These are phyloP conservation scores for Chrysosphaeria jannelii DNA, from an alignment of 2,329 filamentous ascomycete species.

Conservation along the genomic window DNA sequence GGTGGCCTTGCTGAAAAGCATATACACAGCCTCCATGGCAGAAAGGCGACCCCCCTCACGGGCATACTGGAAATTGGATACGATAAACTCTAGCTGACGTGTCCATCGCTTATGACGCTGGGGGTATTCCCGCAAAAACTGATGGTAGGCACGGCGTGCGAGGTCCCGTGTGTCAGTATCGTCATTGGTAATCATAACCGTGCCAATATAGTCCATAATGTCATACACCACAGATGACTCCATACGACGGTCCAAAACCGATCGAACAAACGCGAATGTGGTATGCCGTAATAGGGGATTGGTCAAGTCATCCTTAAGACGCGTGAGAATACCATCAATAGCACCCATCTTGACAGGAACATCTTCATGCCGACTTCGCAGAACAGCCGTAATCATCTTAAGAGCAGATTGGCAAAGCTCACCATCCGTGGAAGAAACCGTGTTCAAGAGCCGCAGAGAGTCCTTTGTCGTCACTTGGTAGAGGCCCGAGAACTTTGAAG, in stretches of 20 bases:
- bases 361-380: conserved; percentile 51
- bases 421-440: conserved; percentile 45
- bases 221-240: conserved; percentile 77
- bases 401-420: conserved; percentile 68
- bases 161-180: conserved; percentile 67
- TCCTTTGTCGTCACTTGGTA: conserved; percentile 61
- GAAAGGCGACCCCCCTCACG: conserved; percentile 70
- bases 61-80: conserved; percentile 75
- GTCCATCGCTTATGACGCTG: conserved; percentile 70
- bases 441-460: conserved; percentile 52
- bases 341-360: conserved; percentile 53
- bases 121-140: conserved; percentile 83
- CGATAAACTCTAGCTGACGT: conserved; percentile 67
- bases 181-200: conserved; percentile 88
- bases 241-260: conserved; percentile 58
- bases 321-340: conserved; percentile 53
- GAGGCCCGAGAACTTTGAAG: conserved; percentile 22
- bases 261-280: conserved; percentile 79
- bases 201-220: conserved; percentile 61
- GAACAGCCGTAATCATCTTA: conserved; percentile 60
- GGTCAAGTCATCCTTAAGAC: conserved; percentile 65
- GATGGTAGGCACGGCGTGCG: conserved; percentile 68
- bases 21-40: conserved; percentile 71
- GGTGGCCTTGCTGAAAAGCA: conserved; percentile 61
- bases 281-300: conserved; percentile 78